Evolutionary conservation across 495 filamentous ascomycete genomes (phyloP).

Genomic region (Annulohypoxylon nitens): DNA sequence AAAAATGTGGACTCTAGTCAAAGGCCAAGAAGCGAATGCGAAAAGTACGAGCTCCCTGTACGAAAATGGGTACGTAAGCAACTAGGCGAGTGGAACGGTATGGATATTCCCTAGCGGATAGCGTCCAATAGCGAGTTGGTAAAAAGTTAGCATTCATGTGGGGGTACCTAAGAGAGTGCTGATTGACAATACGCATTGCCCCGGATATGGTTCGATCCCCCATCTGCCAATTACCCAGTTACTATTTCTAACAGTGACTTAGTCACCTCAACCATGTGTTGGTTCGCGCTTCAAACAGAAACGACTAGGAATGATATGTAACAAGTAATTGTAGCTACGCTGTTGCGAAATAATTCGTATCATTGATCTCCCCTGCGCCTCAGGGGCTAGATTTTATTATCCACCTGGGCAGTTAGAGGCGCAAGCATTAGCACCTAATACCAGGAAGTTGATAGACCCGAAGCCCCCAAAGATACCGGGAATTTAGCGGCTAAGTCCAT

Average conservation of each 20-base stretch:
- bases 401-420: neutral
- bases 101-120: neutral
- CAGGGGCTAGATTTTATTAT: neutral
- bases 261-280: neutral
- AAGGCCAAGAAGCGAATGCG: constrained; percentile 15
- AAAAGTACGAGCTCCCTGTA: constrained; percentile 5
- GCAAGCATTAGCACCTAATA: neutral
- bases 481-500: constrained; percentile 1
- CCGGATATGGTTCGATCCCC: neutral
- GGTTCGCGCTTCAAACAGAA: neutral
- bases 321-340: neutral
- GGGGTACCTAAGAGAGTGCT: neutral
- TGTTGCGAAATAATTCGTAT: neutral
- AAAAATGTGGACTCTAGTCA: constrained; percentile 5
- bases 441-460: neutral
- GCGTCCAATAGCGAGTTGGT: neutral
- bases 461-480: neutral
- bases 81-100: neutral
- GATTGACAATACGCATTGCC: neutral
- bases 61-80: neutral
- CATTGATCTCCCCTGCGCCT: neutral
- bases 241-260: constrained; percentile 5
- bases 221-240: neutral
- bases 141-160: neutral
- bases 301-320: neutral